phyloP scores from a whole-genome alignment of 495 filamentous ascomycete species.

The Lasiosphaeria miniovina region DNA sequence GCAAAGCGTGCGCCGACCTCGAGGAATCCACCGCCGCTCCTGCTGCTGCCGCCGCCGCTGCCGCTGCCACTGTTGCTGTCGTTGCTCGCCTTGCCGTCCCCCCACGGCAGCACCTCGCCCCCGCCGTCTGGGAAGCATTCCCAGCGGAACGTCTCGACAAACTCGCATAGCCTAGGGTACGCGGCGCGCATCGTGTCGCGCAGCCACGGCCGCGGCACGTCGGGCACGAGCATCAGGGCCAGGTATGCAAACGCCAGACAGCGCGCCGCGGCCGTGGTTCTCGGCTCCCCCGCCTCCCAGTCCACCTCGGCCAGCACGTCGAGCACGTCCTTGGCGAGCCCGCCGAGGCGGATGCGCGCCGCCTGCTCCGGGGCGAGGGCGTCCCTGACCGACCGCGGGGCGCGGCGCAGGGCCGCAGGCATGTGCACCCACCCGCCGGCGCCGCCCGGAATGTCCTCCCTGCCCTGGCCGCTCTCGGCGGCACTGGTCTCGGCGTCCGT shows the following conservation, averaged over 20 bases:
- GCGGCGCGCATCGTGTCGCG: constrained; percentile 56
- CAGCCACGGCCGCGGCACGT: constrained; percentile 71
- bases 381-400: constrained; percentile 26
- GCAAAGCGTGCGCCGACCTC: background rate
- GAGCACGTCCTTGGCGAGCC: constrained; percentile 64
- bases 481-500: constrained; percentile 38
- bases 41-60: background rate
- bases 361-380: constrained; percentile 46
- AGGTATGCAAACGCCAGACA: constrained; percentile 78
- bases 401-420: constrained; percentile 24
- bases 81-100: constrained; percentile 22
- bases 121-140: constrained; percentile 18
- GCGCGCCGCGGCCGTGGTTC: constrained; percentile 60
- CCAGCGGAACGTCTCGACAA: constrained; percentile 47
- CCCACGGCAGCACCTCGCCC: background rate
- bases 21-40: background rate
- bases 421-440: constrained; percentile 31
- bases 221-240: constrained; percentile 64
- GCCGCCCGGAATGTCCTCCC: constrained; percentile 27
- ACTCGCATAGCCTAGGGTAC: constrained; percentile 52
- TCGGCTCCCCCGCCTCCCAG: constrained; percentile 42
- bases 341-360: constrained; percentile 65
- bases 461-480: constrained; percentile 7
- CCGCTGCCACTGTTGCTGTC: no score
- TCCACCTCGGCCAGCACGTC: constrained; percentile 65